Conservation (phyloP, 139 green algal genomes). For the Klebsormidium nitens region DNA sequence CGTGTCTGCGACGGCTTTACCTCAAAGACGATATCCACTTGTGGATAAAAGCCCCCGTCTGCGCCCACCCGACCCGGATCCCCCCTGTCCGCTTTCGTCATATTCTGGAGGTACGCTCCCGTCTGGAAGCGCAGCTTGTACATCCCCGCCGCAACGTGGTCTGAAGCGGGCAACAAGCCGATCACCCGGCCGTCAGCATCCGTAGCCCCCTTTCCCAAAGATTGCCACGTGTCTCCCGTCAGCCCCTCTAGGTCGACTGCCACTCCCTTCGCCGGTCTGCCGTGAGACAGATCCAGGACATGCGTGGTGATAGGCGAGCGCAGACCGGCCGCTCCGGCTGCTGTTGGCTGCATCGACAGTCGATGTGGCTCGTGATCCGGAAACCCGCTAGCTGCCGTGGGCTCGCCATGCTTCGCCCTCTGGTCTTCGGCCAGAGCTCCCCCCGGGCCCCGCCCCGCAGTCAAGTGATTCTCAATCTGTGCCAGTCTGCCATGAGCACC, state of each 20-base stretch:
- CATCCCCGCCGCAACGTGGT: slow-evolving; percentile 53
- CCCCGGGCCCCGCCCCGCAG: background rate
- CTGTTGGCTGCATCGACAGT: too few relatives aligned
- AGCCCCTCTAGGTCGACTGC: slow-evolving; percentile 53
- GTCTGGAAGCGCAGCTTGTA: slow-evolving; percentile 82
- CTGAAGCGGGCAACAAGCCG: slow-evolving; percentile 46
- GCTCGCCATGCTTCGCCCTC: background rate
- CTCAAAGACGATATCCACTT: slow-evolving; percentile 65
- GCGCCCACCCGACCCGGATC: too few relatives aligned
- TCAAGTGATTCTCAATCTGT: background rate
- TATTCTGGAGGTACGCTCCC: slow-evolving; percentile 55
- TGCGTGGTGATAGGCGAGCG: slow-evolving; percentile 88
- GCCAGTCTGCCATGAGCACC: too few relatives aligned
- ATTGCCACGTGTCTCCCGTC: slow-evolving; percentile 10
- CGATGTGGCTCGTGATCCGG: too few relatives aligned
- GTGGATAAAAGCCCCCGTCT: slow-evolving; percentile 91
- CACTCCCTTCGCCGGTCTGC: slow-evolving; percentile 69
- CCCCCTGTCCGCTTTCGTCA: slow-evolving; percentile 38
- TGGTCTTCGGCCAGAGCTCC: background rate
- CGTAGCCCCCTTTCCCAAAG: slow-evolving; percentile 40
- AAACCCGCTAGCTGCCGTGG: background rate
- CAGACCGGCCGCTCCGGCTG: slow-evolving; percentile 1
- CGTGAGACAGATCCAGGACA: slow-evolving; percentile 79
- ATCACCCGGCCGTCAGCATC: slow-evolving; percentile 67
- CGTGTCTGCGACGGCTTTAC: slow-evolving; percentile 53